A percentile compares a stretch with the other conserved stretches of the same genome.
Evolutionary conservation across 1,139 yeast genomes (phyloP).

Genomic region (Hanseniaspora uvarum): DNA sequence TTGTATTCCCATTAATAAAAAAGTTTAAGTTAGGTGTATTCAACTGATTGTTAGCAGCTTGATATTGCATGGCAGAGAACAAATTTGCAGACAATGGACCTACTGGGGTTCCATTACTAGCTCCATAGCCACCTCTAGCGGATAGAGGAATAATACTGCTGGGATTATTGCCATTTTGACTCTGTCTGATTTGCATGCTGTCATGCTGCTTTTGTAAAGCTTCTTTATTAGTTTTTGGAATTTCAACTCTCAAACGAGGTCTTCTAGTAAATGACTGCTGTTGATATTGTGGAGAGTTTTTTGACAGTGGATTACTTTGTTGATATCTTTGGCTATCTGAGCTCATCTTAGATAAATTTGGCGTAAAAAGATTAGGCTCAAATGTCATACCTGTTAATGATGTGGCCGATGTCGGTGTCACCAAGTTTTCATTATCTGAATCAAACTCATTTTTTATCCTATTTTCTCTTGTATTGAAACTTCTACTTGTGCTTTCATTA

Average conservation of each 20-base stretch:
- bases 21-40: conserved; percentile 13
- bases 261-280: conserved; percentile 14
- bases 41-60: conserved; percentile 4
- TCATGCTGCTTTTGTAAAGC: conserved; percentile 7
- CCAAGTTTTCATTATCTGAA: conserved; percentile 3
- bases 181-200: background rate
- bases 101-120: background rate
- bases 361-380: conserved; percentile 14
- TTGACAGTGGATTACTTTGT: background rate
- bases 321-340: background rate
- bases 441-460: conserved; percentile 1
- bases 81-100: conserved; percentile 14
- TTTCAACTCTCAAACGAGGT: conserved; percentile 13
- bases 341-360: conserved; percentile 1
- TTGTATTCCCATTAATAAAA: conserved; percentile 2
- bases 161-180: conserved; percentile 1
- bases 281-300: conserved; percentile 6
- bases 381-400: conserved; percentile 10
- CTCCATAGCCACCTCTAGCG: conserved; percentile 1
- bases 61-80: conserved; percentile 14
- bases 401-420: conserved; percentile 15
- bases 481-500: background rate
- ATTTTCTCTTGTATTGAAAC: background rate
- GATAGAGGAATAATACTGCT: conserved; percentile 12
- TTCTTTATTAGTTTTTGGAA: conserved; percentile 12